phyloP scores from a whole-genome alignment of 108 stramenopile species.

The Epipyxis sp. region DNA sequence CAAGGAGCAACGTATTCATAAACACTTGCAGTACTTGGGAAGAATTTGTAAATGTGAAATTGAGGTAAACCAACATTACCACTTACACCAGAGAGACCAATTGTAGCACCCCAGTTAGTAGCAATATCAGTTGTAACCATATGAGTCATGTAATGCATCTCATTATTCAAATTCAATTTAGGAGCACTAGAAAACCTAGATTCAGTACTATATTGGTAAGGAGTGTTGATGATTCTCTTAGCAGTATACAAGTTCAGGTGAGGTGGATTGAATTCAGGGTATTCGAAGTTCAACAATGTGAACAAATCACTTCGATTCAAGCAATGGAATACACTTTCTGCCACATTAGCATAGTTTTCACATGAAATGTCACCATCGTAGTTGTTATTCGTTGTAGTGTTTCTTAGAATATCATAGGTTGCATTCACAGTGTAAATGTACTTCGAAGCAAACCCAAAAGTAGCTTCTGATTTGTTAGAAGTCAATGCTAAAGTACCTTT shows the following conservation, averaged over 20 bases:
- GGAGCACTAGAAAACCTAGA: neutral
- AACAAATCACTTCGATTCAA: constrained; percentile 28
- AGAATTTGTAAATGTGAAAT: constrained; percentile 62
- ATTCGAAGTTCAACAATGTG: constrained; percentile 1
- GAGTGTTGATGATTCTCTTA: neutral
- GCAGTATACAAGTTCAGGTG: constrained; percentile 30
- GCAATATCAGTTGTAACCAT: constrained; percentile 15
- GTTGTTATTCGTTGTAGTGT: neutral
- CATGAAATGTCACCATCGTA: constrained; percentile 35
- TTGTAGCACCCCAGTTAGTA: constrained; percentile 27
- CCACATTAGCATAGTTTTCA: constrained; percentile 7
- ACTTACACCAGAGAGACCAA: neutral
- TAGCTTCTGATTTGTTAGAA: constrained; percentile 1
- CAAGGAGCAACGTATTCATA: constrained; percentile 62
- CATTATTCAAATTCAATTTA: neutral
- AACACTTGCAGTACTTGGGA: constrained; percentile 51
- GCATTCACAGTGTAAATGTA: constrained; percentile 21
- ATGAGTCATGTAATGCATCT: neutral
- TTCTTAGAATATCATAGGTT: neutral
- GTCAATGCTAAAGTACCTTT: constrained; percentile 21
- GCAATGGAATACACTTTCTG: constrained; percentile 1
- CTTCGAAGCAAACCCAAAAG: constrained; percentile 23
- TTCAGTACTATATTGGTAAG: neutral
- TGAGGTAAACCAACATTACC: constrained; percentile 36
- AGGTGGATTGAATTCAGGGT: constrained; percentile 21